These are phyloP conservation scores for Prunus fruticosa DNA, from an alignment of 306 rosid genomes.

Conservation along the genomic window DNA sequence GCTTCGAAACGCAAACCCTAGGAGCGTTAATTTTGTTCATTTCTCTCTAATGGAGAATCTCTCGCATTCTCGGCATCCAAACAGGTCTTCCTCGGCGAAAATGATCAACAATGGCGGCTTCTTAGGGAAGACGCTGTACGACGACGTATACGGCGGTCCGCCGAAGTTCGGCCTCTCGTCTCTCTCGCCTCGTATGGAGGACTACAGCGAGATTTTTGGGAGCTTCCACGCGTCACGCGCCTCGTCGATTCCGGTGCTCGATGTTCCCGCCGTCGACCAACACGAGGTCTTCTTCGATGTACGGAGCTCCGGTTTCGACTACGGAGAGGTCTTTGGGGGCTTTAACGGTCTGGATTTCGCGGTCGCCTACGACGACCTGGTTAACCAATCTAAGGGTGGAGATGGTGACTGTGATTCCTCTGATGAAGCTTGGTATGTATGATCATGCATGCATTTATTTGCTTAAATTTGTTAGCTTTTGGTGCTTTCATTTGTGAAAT, in stretches of 20 bases:
- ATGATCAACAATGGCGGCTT: slow-evolving; percentile 36
- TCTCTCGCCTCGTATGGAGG: slow-evolving; percentile 86
- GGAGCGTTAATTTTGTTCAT: slow-evolving; percentile 15
- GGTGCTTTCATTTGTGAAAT: slow-evolving; percentile 9
- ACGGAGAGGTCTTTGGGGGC: slow-evolving; percentile 73
- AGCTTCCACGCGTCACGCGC: slow-evolving; percentile 72
- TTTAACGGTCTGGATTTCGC: slow-evolving; percentile 55
- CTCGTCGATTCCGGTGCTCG: slow-evolving; percentile 81
- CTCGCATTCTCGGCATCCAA: slow-evolving; percentile 62
- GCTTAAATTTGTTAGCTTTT: slow-evolving; percentile 9
- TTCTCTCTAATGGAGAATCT: slow-evolving; percentile 51
- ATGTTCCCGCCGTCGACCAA: slow-evolving; percentile 72
- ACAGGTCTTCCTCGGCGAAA: slow-evolving; percentile 56
- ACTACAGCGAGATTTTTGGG: slow-evolving; percentile 87
- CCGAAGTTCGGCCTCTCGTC: slow-evolving; percentile 63
- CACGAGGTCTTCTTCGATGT: slow-evolving; percentile 62
- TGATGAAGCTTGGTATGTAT: slow-evolving; percentile 85
- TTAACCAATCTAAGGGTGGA: slow-evolving; percentile 27
- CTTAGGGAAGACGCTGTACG: slow-evolving; percentile 48
- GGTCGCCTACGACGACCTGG: slow-evolving; percentile 62
- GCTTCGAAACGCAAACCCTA: slow-evolving; percentile 34
- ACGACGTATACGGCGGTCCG: slow-evolving; percentile 82
- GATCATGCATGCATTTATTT: slow-evolving; percentile 15
- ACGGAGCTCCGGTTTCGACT: slow-evolving; percentile 60
- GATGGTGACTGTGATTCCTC: slow-evolving; percentile 36